Base-by-base conservation (phyloP, 2,329 filamentous ascomycete genomes). In the Lecanosticta acicola region DNA sequence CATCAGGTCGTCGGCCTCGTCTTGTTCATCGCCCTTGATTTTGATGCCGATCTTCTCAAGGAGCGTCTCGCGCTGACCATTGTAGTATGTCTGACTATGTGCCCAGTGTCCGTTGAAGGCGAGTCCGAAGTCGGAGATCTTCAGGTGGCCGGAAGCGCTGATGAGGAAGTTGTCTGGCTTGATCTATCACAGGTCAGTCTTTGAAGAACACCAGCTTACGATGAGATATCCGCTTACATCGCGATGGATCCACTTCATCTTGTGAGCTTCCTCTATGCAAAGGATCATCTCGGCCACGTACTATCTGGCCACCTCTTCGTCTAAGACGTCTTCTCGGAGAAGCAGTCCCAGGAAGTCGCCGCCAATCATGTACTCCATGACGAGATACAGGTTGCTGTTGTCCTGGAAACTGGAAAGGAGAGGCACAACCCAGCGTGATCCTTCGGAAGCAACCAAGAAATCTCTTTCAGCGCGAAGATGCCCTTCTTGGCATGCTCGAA, bases 111-210 rank as follows among this genome's bases (percentile, higher is more conserved):
- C 90, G 61, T 96, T 87, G 62, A 97, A 97, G 0, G 91, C 88
- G 32, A 98, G 78, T 0, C 93, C 91, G 66, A 98, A 98, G 60
- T 98, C 93, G 0, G 90, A 94, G 32, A 97, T 95, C 62, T 94
- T 96, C 48, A 97, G 68, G 64, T 98, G 93, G 0, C 93, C 90
- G 14, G 85, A 85, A 0, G 86, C 79, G 7, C 85, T 87, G 58
- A 97, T 89, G 21, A 97, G 76, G 60, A 98, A 97, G 60, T 98
- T 98, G 72, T 97, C 91, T 0, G 91, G 93, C 66, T 98, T 98
- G 63, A 29, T 29, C 24, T 29, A n/a, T n/a, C n/a, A n/a, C n/a
- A n/a, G n/a, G n/a, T n/a, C n/a, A n/a, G n/a, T n/a, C n/a, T n/a
- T n/a, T n/a, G n/a, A n/a, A n/a, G n/a, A n/a, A n/a, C n/a, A n/a